phyloP scores from a whole-genome alignment of 2,329 filamentous ascomycete species.

The Colletotrichum euphorbiae region DNA sequence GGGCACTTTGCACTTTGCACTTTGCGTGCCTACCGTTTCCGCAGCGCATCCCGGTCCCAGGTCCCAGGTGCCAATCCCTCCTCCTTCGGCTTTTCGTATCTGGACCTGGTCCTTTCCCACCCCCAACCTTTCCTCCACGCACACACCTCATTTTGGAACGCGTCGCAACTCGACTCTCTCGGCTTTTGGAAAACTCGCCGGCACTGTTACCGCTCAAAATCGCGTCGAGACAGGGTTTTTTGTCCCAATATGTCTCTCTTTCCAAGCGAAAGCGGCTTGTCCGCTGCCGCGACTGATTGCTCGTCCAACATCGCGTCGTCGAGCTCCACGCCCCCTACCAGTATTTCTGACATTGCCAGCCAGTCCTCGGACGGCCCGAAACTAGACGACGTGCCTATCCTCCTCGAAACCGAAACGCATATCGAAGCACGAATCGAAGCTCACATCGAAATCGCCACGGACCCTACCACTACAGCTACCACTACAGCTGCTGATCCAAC shows the following conservation, averaged over 20 bases:
- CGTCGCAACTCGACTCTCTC: constrained; percentile 35
- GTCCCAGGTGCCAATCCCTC: constrained; percentile 28
- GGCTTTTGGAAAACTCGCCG: background rate
- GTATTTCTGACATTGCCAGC: constrained; percentile 71
- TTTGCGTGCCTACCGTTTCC: constrained; percentile 30
- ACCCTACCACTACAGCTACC: constrained; percentile 1
- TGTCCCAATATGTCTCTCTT: constrained; percentile 46
- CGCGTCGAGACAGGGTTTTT: constrained; percentile 38
- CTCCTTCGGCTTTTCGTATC: constrained; percentile 38
- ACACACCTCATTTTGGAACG: constrained; percentile 33
- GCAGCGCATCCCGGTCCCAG: too few species aligned
- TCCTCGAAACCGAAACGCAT: constrained; percentile 36
- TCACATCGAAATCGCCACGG: constrained; percentile 32
- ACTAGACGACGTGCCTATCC: constrained; percentile 45
- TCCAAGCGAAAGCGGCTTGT: constrained; percentile 48
- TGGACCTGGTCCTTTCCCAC: constrained; percentile 23
- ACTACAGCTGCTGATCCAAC: constrained; percentile 15
- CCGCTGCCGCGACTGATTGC: constrained; percentile 50
- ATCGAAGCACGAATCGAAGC: constrained; percentile 31
- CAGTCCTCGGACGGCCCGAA: constrained; percentile 60
- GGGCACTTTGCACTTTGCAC: too few species aligned
- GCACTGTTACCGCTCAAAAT: constrained; percentile 21
- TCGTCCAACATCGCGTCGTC: constrained; percentile 66
- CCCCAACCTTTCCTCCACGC: constrained; percentile 32
- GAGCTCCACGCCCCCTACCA: constrained; percentile 75